These are phyloP conservation scores for Calvatia gigantea DNA, from an alignment of 768 basidiomycete species.

Conservation along the genomic window DNA sequence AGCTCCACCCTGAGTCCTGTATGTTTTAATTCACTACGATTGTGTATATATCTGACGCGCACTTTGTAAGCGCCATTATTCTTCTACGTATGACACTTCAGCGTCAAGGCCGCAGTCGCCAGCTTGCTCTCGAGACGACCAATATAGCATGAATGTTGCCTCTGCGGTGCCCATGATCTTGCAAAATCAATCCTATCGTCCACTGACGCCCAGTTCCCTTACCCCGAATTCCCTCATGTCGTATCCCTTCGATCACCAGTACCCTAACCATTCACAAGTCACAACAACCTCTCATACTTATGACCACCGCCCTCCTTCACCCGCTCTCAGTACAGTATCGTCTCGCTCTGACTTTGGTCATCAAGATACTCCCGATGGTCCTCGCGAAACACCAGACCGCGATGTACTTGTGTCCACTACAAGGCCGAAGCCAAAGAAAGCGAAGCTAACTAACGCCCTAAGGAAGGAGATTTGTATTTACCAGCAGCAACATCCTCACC, in stretches of 20 bases:
- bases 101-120: conserved; percentile 10
- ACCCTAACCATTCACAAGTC: conserved; percentile 43
- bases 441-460: conserved; percentile 67
- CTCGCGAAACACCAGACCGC: conserved; percentile 16
- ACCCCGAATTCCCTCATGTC: conserved; percentile 44
- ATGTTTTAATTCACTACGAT: background rate
- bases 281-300: conserved; percentile 33
- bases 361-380: conserved; percentile 17
- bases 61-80: conserved; percentile 8
- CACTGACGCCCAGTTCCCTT: conserved; percentile 4
- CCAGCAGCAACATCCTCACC: conserved; percentile 58
- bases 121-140: conserved; percentile 4
- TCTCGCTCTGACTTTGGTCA: conserved; percentile 42
- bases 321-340: conserved; percentile 55
- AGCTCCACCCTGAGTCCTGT: conserved; percentile 9
- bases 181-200: conserved; percentile 10
- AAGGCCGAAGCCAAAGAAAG: conserved; percentile 11
- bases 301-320: conserved; percentile 55
- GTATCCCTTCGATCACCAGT: conserved; percentile 36
- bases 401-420: conserved; percentile 5
- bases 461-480: conserved; percentile 73
- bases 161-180: conserved; percentile 10
- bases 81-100: conserved; percentile 4
- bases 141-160: conserved; percentile 10
- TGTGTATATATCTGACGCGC: background rate